These are phyloP conservation scores for Hypoxylon sp. DNA, from an alignment of 2,329 filamentous ascomycete genomes.

Conservation along the genomic window DNA sequence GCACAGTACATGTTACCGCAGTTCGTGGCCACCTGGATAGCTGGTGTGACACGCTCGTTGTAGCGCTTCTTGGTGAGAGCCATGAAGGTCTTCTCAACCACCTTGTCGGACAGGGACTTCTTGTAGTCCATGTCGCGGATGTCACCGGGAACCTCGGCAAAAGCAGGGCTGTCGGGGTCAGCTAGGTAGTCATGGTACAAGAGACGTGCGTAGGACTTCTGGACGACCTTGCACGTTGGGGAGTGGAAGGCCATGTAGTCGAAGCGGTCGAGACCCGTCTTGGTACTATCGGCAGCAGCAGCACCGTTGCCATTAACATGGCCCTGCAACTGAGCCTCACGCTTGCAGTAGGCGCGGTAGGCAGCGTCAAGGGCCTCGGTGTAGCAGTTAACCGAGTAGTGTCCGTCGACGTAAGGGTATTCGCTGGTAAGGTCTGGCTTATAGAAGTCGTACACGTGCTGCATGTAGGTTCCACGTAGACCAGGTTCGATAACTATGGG, in stretches of 20 bases:
- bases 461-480: constrained; percentile 84
- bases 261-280: constrained; percentile 82
- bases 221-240: constrained; percentile 88
- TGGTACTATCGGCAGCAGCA: constrained; percentile 57
- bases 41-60: constrained; percentile 80
- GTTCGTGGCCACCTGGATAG: constrained; percentile 82
- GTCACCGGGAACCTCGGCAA: constrained; percentile 82
- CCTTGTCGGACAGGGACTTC: constrained; percentile 84
- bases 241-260: constrained; percentile 88
- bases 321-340: constrained; percentile 73
- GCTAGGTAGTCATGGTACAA: constrained; percentile 88
- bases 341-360: constrained; percentile 84
- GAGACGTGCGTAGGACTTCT: constrained; percentile 87
- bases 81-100: constrained; percentile 90
- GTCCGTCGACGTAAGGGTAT: constrained; percentile 87
- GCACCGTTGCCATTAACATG: constrained; percentile 65
- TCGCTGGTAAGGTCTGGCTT: constrained; percentile 90
- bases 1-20: constrained; percentile 79
- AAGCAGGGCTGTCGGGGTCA: constrained; percentile 76
- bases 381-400: constrained; percentile 87
- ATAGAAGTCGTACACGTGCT: constrained; percentile 91
- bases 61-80: constrained; percentile 86
- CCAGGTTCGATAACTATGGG: constrained; percentile 83
- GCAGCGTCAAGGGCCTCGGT: constrained; percentile 83
- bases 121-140: constrained; percentile 84